Conservation (phyloP, 1,139 yeast genomes). For the Hanseniaspora uvarum region DNA sequence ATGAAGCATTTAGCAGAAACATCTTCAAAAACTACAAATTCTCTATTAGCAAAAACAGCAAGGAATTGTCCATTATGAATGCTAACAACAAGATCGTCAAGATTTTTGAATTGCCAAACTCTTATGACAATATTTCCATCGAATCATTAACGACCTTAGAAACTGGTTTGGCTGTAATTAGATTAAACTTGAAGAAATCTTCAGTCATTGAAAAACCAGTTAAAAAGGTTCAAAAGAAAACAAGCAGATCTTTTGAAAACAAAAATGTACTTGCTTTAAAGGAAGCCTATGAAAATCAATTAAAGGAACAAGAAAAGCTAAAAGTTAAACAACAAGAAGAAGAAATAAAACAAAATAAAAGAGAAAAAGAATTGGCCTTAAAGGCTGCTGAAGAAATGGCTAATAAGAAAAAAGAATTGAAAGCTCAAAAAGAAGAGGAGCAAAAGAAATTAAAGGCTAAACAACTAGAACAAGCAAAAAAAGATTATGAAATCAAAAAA, state of each 20-base stretch:
- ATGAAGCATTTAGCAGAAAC: conserved; percentile 12
- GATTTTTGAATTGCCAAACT: conserved; percentile 15
- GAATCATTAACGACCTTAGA: conserved; percentile 12
- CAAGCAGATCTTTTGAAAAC: background rate
- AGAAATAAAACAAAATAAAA: background rate
- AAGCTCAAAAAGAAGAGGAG: conserved; percentile 1
- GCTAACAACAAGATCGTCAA: conserved; percentile 10
- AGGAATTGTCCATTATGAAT: conserved; percentile 7
- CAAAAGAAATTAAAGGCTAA: conserved; percentile 4
- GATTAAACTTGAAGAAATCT: background rate
- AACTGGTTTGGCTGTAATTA: conserved; percentile 7
- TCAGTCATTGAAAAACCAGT: background rate
- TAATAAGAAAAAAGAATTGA: background rate
- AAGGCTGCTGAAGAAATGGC: conserved; percentile 1
- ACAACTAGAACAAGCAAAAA: conserved; percentile 14
- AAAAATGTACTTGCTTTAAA: background rate
- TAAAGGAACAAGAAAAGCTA: conserved; percentile 8
- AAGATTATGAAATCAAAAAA: conserved; percentile 15
- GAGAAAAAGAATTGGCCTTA: background rate
- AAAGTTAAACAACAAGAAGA: background rate
- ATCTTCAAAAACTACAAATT: conserved; percentile 14
- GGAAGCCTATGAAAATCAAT: conserved; percentile 4
- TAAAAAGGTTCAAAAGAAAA: background rate
- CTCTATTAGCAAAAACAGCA: conserved; percentile 6
- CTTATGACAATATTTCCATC: conserved; percentile 9